Conservation (phyloP, 2,329 filamentous ascomycete genomes). For the Diaporthe longicolla region DNA sequence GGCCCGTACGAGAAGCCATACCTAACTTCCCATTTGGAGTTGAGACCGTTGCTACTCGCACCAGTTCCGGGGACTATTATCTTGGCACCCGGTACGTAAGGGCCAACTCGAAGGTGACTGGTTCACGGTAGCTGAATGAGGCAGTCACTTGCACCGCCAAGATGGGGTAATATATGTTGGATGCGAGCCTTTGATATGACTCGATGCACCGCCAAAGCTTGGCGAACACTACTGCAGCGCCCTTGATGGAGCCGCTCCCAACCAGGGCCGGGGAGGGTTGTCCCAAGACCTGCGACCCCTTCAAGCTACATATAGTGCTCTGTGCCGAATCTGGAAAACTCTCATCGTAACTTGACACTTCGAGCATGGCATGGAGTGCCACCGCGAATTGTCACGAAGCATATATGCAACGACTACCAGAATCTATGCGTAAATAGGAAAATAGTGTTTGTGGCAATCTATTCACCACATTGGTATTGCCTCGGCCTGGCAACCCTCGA, state of each 20-base stretch:
- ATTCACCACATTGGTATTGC: neutral
- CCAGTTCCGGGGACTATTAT: constrained; percentile 26
- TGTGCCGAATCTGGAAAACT: neutral
- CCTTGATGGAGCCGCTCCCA: constrained; percentile 22
- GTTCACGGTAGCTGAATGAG: constrained; percentile 32
- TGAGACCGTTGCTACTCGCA: constrained; percentile 19
- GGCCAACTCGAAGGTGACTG: constrained; percentile 15
- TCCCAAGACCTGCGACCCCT: constrained; percentile 15
- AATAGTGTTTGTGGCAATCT: neutral
- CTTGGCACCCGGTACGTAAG: constrained; percentile 18
- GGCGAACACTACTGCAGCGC: constrained; percentile 31
- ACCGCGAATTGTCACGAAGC: neutral
- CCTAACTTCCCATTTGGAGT: constrained; percentile 32
- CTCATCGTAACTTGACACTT: neutral
- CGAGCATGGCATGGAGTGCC: neutral
- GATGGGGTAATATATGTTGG: constrained; percentile 19
- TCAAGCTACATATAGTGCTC: neutral
- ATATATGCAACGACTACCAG: neutral
- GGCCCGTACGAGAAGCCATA: constrained; percentile 13
- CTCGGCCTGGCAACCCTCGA: constrained; percentile 4
- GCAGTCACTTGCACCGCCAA: constrained; percentile 31
- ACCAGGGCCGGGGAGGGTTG: neutral
- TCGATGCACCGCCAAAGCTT: constrained; percentile 35
- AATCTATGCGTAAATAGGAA: neutral
- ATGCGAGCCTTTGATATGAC: constrained; percentile 30